Base-by-base conservation (phyloP, 306 rosid species). In the Oemleria cerasiformis region DNA sequence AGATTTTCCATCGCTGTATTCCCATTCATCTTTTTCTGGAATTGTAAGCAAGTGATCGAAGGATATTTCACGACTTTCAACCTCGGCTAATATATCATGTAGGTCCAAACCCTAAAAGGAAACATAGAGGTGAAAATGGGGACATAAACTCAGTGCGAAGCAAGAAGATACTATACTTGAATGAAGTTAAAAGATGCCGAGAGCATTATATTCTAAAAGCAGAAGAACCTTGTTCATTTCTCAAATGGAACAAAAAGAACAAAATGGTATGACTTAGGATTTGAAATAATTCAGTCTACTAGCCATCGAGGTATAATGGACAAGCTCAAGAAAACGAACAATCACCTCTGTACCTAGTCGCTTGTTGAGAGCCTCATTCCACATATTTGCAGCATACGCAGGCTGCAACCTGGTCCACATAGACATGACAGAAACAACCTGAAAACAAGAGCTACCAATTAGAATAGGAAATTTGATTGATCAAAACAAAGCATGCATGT, bases 361-460 rank as follows among this genome's bases (percentile, higher is more conserved):
- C 91, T 88, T 94, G 82, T 94, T 94, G 74, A 94, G 85, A 45
- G 98, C 98, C 82, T 94, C 98, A 82, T 94, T 94, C 97, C 94
- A 94, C 98, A 94, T 94, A 77, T 91, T 94, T 74, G 97, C 97
- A 86, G 98, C 98, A 86, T 91, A 94, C 14, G 89, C 79, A 23
- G 98, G 98, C 91, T 94, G 98, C 96, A 94, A 34, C 72, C 96
- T 86, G 23, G 94, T 87, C 98, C 97, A 94, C 96, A 94, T 89
- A 74, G 98, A 88, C 97, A 94, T 94, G 92, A 94, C 96, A 87
- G 98, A 94, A 84, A 84, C 87, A 75, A 94, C 97, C 98, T 94
- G 92, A 75, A 77, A 71, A 56, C 67, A 63, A 19, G 77, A 51
- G 62, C 65, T 8, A 40, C 53, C 67, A 75, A 47, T 78, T 70